Percentiles rank a stretch among this genome's conserved stretches.
Conservation (phyloP, 768 basidiomycete species). For the Lentinula edodes region DNA sequence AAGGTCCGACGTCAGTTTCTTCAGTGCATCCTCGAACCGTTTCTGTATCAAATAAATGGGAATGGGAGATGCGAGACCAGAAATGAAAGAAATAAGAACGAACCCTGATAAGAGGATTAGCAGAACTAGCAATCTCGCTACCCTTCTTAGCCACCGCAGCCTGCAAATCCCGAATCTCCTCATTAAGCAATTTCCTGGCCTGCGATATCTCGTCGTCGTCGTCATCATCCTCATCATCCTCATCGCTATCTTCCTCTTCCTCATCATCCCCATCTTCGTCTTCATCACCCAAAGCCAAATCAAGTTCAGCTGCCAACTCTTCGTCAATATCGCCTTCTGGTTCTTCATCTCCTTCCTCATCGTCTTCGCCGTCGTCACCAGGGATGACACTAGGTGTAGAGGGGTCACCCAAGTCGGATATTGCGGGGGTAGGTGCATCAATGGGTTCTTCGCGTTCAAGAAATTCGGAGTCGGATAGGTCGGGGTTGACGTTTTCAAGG, state of each 20-base stretch:
- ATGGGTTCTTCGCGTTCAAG: slow-evolving; percentile 63
- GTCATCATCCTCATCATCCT: slow-evolving; percentile 29
- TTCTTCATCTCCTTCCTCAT: slow-evolving; percentile 52
- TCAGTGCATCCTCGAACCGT: slow-evolving; percentile 90
- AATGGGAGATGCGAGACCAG: background rate
- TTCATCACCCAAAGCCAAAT: slow-evolving; percentile 44
- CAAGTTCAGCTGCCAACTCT: slow-evolving; percentile 83
- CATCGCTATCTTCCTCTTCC: background rate
- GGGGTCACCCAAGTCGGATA: slow-evolving; percentile 61
- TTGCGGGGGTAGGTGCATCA: slow-evolving; percentile 66
- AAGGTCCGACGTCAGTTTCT: slow-evolving; percentile 80
- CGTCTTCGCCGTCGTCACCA: slow-evolving; percentile 52
- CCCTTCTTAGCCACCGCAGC: slow-evolving; percentile 84
- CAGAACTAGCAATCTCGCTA: slow-evolving; percentile 74
- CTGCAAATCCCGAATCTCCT: slow-evolving; percentile 87
- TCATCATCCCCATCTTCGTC: background rate
- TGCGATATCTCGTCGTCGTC: slow-evolving; percentile 81
- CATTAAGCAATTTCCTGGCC: slow-evolving; percentile 73
- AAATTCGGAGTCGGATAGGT: slow-evolving; percentile 86
- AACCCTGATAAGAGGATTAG: slow-evolving; percentile 85
- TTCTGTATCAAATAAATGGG: slow-evolving; percentile 39
- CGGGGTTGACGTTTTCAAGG: slow-evolving; percentile 87
- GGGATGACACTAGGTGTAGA: slow-evolving; percentile 49
- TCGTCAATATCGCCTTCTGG: slow-evolving; percentile 15
- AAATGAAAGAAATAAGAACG: slow-evolving; percentile 8